Conservation (phyloP, 2,329 filamentous ascomycete genomes). For the Exophiala oligosperma region DNA sequence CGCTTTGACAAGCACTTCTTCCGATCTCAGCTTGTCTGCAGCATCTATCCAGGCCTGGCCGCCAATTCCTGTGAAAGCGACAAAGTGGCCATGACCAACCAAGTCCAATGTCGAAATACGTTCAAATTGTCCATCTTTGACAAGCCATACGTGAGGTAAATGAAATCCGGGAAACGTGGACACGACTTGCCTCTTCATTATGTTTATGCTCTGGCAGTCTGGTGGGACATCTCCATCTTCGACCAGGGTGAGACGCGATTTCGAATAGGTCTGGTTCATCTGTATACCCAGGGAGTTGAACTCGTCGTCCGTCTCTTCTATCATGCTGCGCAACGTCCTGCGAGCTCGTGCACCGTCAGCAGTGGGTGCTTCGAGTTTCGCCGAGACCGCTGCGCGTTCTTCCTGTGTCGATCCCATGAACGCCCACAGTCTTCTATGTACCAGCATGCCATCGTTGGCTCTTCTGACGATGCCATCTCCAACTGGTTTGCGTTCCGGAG, state of each 20-base stretch:
- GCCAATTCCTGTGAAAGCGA: conserved; percentile 55
- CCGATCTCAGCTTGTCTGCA: conserved; percentile 39
- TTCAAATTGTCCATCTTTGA: conserved; percentile 44
- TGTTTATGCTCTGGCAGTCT: not conserved
- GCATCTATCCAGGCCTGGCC: conserved; percentile 56
- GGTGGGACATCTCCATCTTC: conserved; percentile 39
- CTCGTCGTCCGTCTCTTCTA: conserved; percentile 28
- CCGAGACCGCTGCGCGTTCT: not conserved
- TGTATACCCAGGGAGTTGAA: conserved; percentile 56
- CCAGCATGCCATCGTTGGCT: conserved; percentile 15
- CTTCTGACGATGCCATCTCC: conserved; percentile 9
- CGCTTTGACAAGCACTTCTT: conserved; percentile 47
- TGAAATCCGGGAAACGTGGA: conserved; percentile 60
- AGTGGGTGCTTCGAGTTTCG: not conserved
- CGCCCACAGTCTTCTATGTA: conserved; percentile 7
- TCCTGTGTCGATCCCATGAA: not conserved
- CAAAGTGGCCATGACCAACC: conserved; percentile 55
- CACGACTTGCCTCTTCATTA: conserved; percentile 39
- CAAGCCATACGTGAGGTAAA: conserved; percentile 64
- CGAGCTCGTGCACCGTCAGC: not conserved
- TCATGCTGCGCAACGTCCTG: not conserved
- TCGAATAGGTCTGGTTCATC: conserved; percentile 58
- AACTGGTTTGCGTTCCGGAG: not conserved
- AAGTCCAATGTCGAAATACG: conserved; percentile 60
- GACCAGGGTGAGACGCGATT: conserved; percentile 41